Evolutionary conservation across 495 filamentous ascomycete species (phyloP), one percentile per base, ranked within the genome.

Genomic region (Friedmanniomyces simplex): DNA sequence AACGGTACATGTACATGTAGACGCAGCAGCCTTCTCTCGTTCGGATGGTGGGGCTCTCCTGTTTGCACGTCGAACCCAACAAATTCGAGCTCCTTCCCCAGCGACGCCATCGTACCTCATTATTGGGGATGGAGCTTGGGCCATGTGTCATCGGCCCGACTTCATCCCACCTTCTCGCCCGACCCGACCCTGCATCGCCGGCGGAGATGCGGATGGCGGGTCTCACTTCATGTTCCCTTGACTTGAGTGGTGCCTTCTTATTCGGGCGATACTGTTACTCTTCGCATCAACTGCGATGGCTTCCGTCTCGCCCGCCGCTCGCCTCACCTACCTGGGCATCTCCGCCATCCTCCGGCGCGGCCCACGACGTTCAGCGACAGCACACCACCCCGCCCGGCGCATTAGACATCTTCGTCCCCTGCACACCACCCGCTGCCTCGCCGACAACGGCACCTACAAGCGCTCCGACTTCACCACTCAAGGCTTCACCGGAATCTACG

Each of bases 401-500:
- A 61, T 48, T 30, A 58, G 51, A 54, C 61, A 61, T 36, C 47
- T 34, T 32, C 21, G 60, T 54, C 24, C 41, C 62, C 28, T 58
- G 50, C 32, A 59, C 55, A 20, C 54, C 26, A 41, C 47, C 13
- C 45, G n/a, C 24, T 69, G 70, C 52, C 71, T 70, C 0, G 69
- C 63, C 0, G 77, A 79, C 48, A 43, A 48, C 28, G 63, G 59
- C n/a, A 77, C 82, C 52, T 85, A 80, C 57, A 71, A 76, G 62
- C 76, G 80, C 21, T 82, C 80, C 7, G 82, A 86, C 65, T 86
- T 86, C 59, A 74, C 75, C 49, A 76, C 71, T 48, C 82, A 85
- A 56, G 78, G 80, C 12, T 96, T 82, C 67, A 86, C 85, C 4
- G 79, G 80, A 24, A 82, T 76, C 69, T 95, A 95, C 76, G 88